Conservation (phyloP, 345 rosid species). For the Orychophragmus violaceus region DNA sequence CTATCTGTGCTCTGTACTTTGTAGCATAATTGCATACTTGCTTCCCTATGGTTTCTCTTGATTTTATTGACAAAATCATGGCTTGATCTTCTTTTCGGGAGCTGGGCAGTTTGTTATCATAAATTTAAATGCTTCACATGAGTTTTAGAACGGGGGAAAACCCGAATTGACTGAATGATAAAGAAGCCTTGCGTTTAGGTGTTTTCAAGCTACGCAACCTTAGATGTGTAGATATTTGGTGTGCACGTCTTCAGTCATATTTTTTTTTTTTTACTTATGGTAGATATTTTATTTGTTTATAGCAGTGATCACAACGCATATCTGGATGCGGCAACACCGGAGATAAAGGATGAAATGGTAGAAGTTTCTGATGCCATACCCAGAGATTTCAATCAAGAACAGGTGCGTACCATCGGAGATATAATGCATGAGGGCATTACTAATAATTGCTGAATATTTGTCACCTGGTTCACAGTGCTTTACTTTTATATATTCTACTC, state of each 20-base stretch:
- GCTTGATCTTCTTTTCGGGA: neutral
- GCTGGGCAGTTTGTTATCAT: neutral
- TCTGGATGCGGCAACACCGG: conserved; percentile 29
- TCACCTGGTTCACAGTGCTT: neutral
- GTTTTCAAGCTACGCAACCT: neutral
- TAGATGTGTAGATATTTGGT: conserved; percentile 3
- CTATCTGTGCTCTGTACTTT: neutral
- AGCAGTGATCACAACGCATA: conserved; percentile 51
- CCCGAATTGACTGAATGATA: neutral
- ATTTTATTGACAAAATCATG: neutral
- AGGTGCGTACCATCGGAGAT: conserved; percentile 37
- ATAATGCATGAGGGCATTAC: conserved; percentile 5
- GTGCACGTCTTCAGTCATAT: neutral
- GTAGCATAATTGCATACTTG: neutral
- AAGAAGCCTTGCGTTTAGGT: neutral
- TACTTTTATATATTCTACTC: conserved; percentile 1
- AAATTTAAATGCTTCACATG: neutral
- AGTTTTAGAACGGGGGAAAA: neutral
- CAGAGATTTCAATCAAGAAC: conserved; percentile 43
- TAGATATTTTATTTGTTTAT: conserved; percentile 30
- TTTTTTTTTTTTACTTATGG: neutral
- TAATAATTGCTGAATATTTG: neutral
- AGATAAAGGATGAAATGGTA: conserved; percentile 27
- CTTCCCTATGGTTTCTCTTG: neutral
- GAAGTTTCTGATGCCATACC: conserved; percentile 37